A percentile compares a stretch with the other conserved stretches of the same genome.
phyloP scores from a whole-genome alignment of 2,329 filamentous ascomycete species.

The Colletotrichum tofieldiae region DNA sequence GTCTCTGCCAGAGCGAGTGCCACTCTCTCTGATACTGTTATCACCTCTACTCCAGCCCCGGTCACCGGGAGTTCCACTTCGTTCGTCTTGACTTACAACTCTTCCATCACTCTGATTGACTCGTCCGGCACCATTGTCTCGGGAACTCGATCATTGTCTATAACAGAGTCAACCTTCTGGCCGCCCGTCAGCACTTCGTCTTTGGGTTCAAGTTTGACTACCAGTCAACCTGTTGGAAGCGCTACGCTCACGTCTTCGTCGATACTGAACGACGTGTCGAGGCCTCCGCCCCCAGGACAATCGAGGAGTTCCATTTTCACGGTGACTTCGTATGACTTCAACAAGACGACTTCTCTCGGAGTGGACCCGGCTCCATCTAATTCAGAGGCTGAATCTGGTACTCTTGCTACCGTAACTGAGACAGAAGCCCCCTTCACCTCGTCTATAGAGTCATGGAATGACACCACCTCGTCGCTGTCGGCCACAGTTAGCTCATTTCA shows the following conservation, averaged over 20 bases:
- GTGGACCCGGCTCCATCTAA: background rate
- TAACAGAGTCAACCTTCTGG: constrained; percentile 6
- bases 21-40: background rate
- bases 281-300: background rate
- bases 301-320: background rate
- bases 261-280: background rate
- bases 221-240: background rate
- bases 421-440: background rate
- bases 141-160: background rate
- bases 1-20: background rate
- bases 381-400: constrained; percentile 17
- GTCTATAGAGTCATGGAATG: background rate
- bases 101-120: background rate
- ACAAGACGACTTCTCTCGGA: background rate
- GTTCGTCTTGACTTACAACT: background rate
- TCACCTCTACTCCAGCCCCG: background rate
- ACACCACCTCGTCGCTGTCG: background rate
- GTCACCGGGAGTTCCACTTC: background rate
- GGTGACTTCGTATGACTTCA: background rate
- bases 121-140: background rate
- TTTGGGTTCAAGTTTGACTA: background rate
- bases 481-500: background rate
- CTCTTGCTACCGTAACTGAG: constrained; percentile 23
- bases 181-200: background rate
- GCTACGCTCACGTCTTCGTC: background rate